Evolutionary conservation across 176 grass and related monocot genomes (phyloP).

Genomic region (Bromus sterilis): DNA sequence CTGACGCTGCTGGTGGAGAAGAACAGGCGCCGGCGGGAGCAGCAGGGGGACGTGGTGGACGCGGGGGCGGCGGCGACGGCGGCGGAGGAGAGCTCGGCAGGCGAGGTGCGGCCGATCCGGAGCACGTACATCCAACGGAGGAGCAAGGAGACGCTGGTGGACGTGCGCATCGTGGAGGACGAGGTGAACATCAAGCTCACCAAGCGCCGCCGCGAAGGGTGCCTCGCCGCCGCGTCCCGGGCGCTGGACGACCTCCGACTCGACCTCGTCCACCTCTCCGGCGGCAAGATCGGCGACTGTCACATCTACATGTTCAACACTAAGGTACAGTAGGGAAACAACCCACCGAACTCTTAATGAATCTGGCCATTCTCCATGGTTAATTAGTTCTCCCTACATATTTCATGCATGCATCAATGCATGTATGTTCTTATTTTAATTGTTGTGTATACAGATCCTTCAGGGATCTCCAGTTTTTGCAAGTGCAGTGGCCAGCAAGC

Average conservation of each 20-base stretch:
- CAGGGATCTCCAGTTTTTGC: constrained; percentile 49
- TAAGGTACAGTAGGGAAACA: constrained; percentile 27
- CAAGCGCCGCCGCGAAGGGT: constrained; percentile 62
- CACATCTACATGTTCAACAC: constrained; percentile 82
- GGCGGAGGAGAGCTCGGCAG: constrained; percentile 43
- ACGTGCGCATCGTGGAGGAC: constrained; percentile 89
- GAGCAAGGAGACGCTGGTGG: constrained; percentile 78
- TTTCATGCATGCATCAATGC: too few species aligned
- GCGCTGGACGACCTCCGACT: constrained; percentile 53
- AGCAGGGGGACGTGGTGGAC: constrained; percentile 29
- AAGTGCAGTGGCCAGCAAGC: constrained; percentile 43
- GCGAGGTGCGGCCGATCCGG: constrained; percentile 40
- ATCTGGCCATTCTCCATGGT: too few species aligned
- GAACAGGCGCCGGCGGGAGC: constrained; percentile 39
- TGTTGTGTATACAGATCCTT: constrained; percentile 52
- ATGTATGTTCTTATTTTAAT: too few species aligned
- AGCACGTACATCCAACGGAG: constrained; percentile 78
- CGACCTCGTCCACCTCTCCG: constrained; percentile 54
- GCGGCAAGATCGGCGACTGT: constrained; percentile 54
- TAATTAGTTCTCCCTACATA: too few species aligned
- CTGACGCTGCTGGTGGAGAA: constrained; percentile 62
- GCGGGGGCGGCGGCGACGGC: not conserved
- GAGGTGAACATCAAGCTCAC: constrained; percentile 91
- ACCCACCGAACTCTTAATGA: too few species aligned
- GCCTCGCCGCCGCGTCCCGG: constrained; percentile 48